Evolutionary conservation across 2,329 filamentous ascomycete genomes (phyloP).

Genomic region (Microcyclosporella mali): DNA sequence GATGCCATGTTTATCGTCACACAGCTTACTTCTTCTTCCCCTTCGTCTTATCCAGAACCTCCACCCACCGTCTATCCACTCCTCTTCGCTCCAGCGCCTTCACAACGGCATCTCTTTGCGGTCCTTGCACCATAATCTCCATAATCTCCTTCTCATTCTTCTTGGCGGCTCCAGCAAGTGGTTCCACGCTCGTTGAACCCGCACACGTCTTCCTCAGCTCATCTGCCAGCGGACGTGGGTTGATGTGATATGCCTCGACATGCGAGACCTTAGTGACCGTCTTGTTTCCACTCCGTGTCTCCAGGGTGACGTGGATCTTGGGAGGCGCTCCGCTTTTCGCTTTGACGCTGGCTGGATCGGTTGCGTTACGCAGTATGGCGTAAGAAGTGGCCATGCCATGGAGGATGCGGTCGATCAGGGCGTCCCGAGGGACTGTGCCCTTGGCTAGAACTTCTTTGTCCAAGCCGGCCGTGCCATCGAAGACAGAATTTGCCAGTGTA

Average conservation of each 20-base stretch:
- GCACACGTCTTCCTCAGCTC: conserved; percentile 63
- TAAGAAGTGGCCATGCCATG: conserved; percentile 52
- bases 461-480: conserved; percentile 46
- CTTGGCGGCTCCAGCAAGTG: conserved; percentile 53
- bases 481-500: conserved; percentile 56
- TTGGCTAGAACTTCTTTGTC: conserved; percentile 54
- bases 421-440: conserved; percentile 54
- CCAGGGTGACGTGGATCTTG: conserved; percentile 54
- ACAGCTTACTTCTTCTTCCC: conserved; percentile 48
- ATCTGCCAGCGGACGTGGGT: conserved; percentile 55
- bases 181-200: conserved; percentile 59
- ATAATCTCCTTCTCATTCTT: conserved; percentile 57
- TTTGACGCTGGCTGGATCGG: conserved; percentile 44
- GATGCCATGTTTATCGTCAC: background rate
- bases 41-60: conserved; percentile 62
- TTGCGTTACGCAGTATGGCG: conserved; percentile 48
- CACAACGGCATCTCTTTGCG: conserved; percentile 56
- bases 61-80: conserved; percentile 54
- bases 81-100: conserved; percentile 56
- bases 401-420: conserved; percentile 54
- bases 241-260: conserved; percentile 56
- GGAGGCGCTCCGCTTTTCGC: conserved; percentile 56
- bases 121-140: conserved; percentile 63
- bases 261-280: conserved; percentile 58
- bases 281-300: conserved; percentile 61